phyloP scores from a whole-genome alignment of 176 grass and related monocot species.

The Chrysopogon serrulatus region DNA sequence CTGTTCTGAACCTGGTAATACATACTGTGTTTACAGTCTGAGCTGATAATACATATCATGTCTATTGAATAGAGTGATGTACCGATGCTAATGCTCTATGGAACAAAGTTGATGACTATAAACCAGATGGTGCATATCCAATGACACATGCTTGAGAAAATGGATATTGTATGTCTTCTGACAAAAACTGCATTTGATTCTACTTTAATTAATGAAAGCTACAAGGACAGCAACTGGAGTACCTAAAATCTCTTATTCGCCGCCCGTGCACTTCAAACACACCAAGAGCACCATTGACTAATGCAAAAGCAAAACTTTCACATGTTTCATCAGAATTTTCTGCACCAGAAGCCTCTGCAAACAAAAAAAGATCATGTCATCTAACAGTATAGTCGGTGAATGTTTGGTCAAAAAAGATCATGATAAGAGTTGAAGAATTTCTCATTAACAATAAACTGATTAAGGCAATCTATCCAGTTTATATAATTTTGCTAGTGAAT shows the following conservation, averaged over 20 bases:
- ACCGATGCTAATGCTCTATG: neutral
- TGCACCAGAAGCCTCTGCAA: constrained; percentile 55
- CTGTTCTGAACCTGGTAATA: neutral
- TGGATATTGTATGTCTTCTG: neutral
- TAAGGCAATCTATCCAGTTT: neutral
- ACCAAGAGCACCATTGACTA: constrained; percentile 98
- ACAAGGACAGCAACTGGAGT: constrained; percentile 20
- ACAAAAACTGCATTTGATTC: neutral
- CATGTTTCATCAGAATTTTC: constrained; percentile 79
- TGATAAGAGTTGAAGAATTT: neutral
- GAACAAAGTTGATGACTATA: neutral
- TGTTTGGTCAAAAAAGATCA: neutral
- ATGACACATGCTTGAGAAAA: neutral
- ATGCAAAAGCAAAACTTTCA: constrained; percentile 98
- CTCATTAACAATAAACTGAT: neutral
- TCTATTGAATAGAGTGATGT: neutral
- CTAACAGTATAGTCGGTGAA: neutral
- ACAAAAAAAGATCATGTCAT: constrained; percentile 33
- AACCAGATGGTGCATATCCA: neutral
- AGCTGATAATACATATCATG: neutral
- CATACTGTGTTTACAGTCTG: neutral
- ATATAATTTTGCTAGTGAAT: constrained; percentile 16
- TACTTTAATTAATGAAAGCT: constrained; percentile 15
- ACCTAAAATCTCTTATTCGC: constrained; percentile 97
- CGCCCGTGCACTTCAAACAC: constrained; percentile 99